Evolutionary conservation across 257 asterid species (phyloP), one percentile per base, ranked within the genome.

Genomic region (Solanum neorickii): DNA sequence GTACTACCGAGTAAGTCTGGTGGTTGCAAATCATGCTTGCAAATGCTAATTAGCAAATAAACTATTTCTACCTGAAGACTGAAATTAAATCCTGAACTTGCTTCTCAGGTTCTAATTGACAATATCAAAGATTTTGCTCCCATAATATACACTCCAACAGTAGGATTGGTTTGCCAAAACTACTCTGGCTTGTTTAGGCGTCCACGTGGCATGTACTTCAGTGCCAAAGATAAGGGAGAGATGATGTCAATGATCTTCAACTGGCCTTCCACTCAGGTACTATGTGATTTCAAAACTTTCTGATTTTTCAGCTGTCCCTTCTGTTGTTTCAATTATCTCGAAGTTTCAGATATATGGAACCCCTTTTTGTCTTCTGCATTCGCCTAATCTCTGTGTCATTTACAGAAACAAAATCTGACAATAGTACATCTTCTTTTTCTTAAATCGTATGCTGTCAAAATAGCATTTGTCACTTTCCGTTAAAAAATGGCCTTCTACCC

Each of bases 231-330:
- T 87, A 97, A 94, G 93, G 99, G 99, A 88, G 99, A 97, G 92
- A 97, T 97, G 99, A 96, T 96, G 99, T 97, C 99, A 86, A 96
- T 97, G 99, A 96, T 97, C 91, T 96, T 94, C 87, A 97, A 97
- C 89, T 97, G 99, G 99, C 99, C 99, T 87, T 89, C 94, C 83
- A 89, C 88, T 74, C 92, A 97, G 98, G 99, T 97, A 90, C 87
- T 60, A 16, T 68, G 82, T 88, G 86, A 88, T 88, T 83, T 76
- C 69, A 49, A 31, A 49, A 82, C 85, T 80, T 47, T 49, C 69
- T 46, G 66, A 29, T 78, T 31, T 80, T 46, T 80, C 69, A 47
- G 69, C 69, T 80, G 35, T 9, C 68, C 27, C 20, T 80, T 80
- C 85, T 49, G 18, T 49, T 65, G 21, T 80, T 49, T 18, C 29